Base-by-base conservation (phyloP, 192 early-diverging fungal species). In the Paraglomus occultum region DNA sequence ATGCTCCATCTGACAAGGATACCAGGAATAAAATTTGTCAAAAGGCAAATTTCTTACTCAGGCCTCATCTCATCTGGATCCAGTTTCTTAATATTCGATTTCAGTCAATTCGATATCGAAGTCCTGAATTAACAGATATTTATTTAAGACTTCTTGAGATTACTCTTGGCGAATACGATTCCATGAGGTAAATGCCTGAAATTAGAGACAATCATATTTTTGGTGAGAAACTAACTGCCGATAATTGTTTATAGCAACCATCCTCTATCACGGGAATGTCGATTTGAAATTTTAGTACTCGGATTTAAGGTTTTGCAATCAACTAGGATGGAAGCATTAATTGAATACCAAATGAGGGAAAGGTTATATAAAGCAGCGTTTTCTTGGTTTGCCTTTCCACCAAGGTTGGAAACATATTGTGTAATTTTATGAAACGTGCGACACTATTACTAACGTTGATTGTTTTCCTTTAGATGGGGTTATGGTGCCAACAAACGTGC, bases 1-100 rank as follows among this genome's bases (percentile, higher is more conserved):
- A 99, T 74, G 84, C 92, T 22, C 92, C 95, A 6, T 92, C 94
- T 2, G 91, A 91, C 77, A 92, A 94, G 74, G 85, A 85, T 2
- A 86, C 83, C 5, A 83, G 86, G 12, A 78, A 85, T 55, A 88
- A 80, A 53, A 88, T 79, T 17, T 81, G 85, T 49, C 79, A 80
- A 52, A 74, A 76, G 14, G 92, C 86, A 15, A 87, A 80, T 14
- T 83, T 76, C 42, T 76, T 86, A 31, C 84, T 91, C 65, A 76
- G 80, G 0, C 90, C 93, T 11, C 97, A 99, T 71, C 70, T 83
- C 17, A 90, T 82, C 44, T 90, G 94, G 88, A 91, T 96, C 46
- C 85, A 93, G 74, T 99, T 96, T 75, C 77, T 99, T 20, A 77
- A 82, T 31, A 87, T 89, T 60, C 84, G 94, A 17, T 96, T 95